Percentiles rank a stretch among this genome's conserved stretches.
These are phyloP conservation scores for Myxozyma nipponensis DNA, from an alignment of 805 yeast species.

Conservation along the genomic window DNA sequence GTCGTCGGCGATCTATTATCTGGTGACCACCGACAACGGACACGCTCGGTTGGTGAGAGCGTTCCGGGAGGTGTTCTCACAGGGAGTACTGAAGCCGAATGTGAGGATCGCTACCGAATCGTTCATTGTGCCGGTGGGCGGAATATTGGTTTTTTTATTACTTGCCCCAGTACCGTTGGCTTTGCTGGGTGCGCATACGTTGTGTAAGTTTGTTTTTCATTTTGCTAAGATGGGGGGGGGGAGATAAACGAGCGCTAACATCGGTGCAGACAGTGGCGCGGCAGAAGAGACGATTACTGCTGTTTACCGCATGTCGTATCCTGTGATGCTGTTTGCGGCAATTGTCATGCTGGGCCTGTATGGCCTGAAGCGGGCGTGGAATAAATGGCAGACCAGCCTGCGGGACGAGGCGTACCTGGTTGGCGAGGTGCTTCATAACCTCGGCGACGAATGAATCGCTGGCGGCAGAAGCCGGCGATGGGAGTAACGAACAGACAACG, in stretches of 20 bases:
- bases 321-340: slow-evolving; percentile 6
- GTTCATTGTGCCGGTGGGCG: slow-evolving; percentile 11
- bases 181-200: slow-evolving; percentile 8
- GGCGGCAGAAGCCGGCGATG: too few species aligned
- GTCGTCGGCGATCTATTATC: slow-evolving; percentile 10
- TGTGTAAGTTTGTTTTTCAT: neutral
- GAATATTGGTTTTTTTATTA: slow-evolving; percentile 4
- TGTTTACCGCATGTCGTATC: slow-evolving; percentile 16
- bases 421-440: slow-evolving; percentile 37
- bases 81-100: slow-evolving; percentile 12
- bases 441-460: slow-evolving; percentile 25
- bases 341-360: neutral
- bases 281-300: slow-evolving; percentile 8
- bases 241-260: neutral
- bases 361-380: slow-evolving; percentile 6
- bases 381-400: slow-evolving; percentile 28
- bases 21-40: slow-evolving; percentile 10
- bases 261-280: slow-evolving; percentile 2
- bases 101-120: slow-evolving; percentile 3
- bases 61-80: slow-evolving; percentile 23
- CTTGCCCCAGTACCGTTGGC: slow-evolving; percentile 13
- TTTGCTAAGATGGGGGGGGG: neutral
- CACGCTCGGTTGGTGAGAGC: slow-evolving; percentile 13
- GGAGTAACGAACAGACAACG: too few species aligned
- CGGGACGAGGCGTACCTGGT: slow-evolving; percentile 36